A percentile compares a stretch with the other conserved stretches of the same genome.
phyloP scores from a whole-genome alignment of 2,329 filamentous ascomycete species.

The Diaporthe sp. region DNA sequence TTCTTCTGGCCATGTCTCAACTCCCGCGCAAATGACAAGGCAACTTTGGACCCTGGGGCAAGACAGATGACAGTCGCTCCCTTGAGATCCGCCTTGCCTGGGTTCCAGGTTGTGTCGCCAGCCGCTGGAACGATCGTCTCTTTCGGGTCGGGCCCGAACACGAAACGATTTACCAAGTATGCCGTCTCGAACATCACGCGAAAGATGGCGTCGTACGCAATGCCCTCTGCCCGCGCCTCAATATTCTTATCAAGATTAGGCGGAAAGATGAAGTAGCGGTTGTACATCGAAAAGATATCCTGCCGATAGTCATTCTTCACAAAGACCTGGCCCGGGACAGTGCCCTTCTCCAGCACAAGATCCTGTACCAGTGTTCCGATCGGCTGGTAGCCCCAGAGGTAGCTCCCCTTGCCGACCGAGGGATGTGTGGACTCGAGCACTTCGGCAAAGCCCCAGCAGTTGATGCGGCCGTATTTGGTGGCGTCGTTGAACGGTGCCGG shows the following conservation, averaged over 20 bases:
- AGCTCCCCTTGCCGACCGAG: conserved; percentile 17
- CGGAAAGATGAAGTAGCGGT: conserved; percentile 19
- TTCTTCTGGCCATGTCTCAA: conserved; percentile 17
- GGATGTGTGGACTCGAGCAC: conserved; percentile 29
- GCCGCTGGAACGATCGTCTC: background rate
- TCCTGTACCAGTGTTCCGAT: conserved; percentile 32
- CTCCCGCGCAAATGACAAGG: conserved; percentile 17
- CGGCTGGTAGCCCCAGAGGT: conserved; percentile 22
- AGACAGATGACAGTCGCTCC: conserved; percentile 9
- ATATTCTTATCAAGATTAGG: background rate
- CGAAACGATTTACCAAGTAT: conserved; percentile 20
- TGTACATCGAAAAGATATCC: conserved; percentile 24
- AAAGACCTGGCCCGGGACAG: background rate
- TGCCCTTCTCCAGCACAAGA: background rate
- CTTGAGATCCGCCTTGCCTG: background rate
- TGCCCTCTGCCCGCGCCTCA: background rate
- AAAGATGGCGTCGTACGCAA: conserved; percentile 21
- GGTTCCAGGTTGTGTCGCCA: background rate
- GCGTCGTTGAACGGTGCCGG: conserved; percentile 19
- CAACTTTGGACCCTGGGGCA: conserved; percentile 19
- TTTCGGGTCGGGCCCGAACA: conserved; percentile 1
- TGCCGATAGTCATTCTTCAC: conserved; percentile 21
- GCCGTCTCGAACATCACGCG: conserved; percentile 29
- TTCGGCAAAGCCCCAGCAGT: conserved; percentile 28
- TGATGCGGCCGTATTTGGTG: conserved; percentile 28